phyloP scores from a whole-genome alignment of 2,329 filamentous ascomycete species.

The Neopestalotiopsis rosae region DNA sequence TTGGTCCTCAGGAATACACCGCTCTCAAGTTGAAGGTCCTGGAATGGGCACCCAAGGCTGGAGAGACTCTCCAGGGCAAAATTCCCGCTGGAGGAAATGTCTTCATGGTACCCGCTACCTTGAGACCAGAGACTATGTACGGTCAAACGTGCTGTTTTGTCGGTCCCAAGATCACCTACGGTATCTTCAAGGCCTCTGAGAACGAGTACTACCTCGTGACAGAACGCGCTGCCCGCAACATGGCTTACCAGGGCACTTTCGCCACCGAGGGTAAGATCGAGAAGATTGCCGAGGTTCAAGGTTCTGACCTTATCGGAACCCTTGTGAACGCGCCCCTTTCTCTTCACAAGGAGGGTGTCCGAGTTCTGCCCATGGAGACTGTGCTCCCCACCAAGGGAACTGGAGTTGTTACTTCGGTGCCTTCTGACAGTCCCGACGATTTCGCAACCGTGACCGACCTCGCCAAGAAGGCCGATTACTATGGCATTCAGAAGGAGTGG shows the following conservation, averaged over 20 bases:
- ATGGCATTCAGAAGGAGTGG: conserved; percentile 97
- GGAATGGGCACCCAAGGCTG: conserved; percentile 83
- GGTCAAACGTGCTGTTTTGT: conserved; percentile 97
- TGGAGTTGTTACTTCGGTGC: conserved; percentile 93
- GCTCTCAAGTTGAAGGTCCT: conserved; percentile 89
- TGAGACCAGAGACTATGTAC: conserved; percentile 98
- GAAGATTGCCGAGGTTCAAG: conserved; percentile 75
- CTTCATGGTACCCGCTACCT: conserved; percentile 89
- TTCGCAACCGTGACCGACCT: conserved; percentile 89
- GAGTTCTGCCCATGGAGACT: conserved; percentile 93
- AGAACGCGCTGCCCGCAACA: conserved; percentile 88
- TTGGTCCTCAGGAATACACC: conserved; percentile 89
- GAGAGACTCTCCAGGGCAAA: conserved; percentile 75
- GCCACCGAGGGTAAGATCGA: conserved; percentile 76
- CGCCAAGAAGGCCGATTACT: conserved; percentile 93
- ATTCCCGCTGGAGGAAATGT: conserved; percentile 80
- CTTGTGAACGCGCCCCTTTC: conserved; percentile 89
- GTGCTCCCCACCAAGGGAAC: conserved; percentile 94
- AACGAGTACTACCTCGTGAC: conserved; percentile 86
- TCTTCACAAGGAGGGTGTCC: conserved; percentile 79
- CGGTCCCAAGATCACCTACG: conserved; percentile 86
- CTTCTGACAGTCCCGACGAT: conserved; percentile 94
- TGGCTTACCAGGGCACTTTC: conserved; percentile 92
- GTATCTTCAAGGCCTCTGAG: conserved; percentile 79
- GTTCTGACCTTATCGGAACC: conserved; percentile 85